These are phyloP conservation scores for Nemania sp. DNA, from an alignment of 2,329 filamentous ascomycete species.

Conservation along the genomic window DNA sequence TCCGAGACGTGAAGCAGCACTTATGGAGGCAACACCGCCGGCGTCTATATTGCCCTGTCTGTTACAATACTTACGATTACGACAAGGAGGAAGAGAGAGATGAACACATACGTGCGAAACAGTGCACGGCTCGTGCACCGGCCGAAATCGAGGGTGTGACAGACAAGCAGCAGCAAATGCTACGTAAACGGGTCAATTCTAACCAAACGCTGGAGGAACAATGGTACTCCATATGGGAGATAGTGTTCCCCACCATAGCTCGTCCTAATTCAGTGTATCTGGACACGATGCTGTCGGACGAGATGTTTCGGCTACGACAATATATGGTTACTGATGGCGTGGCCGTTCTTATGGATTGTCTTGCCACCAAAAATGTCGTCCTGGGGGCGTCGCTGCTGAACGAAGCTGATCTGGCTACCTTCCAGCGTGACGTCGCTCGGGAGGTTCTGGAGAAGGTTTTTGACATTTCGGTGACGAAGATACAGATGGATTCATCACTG, in stretches of 20 bases:
- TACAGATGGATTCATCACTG: too few relatives aligned
- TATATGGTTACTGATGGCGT: not conserved
- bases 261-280: not conserved
- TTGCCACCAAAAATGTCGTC: not conserved
- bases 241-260: not conserved
- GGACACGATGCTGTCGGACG: not conserved
- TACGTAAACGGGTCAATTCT: not conserved
- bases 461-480: too few relatives aligned
- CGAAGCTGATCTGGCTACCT: not conserved
- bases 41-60: not conserved
- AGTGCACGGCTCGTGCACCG: not conserved
- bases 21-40: not conserved
- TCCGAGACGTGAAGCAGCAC: conserved; percentile 3
- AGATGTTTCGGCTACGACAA: not conserved
- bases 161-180: not conserved
- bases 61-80: not conserved
- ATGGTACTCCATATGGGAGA: not conserved
- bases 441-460: not conserved
- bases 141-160: not conserved
- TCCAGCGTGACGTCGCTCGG: not conserved
- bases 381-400: not conserved
- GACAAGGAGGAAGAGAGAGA: not conserved
- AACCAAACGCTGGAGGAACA: not conserved
- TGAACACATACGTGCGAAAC: not conserved
- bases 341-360: not conserved